Evolutionary conservation across 2,329 filamentous ascomycete species (phyloP), one percentile per base, ranked within the genome.

Genomic region (Didymella keratinophila): DNA sequence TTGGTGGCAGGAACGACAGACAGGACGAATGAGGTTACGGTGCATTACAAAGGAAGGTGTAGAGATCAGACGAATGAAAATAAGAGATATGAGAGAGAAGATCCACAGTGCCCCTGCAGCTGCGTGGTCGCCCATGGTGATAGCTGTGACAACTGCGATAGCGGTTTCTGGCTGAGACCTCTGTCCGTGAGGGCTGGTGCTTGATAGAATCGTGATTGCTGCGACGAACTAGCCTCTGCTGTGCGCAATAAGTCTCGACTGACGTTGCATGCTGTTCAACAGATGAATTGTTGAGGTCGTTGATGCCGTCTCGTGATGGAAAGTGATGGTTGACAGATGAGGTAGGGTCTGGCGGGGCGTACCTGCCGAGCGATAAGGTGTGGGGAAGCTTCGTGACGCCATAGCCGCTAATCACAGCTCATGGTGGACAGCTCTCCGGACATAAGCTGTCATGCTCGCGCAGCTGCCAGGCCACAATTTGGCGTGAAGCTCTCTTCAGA

Each of bases 351-450:
- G 50, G 27, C 4, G 27, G 4, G 27, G 27, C 27, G 27, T 4
- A 7, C 50, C 21, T 45, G 41, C 30, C 16, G 43, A 42, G 36
- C 30, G 50, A 54, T 41, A 53, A 50, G 50, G 8, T 39, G 44
- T 54, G 56, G 50, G 21, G 50, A 51, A 28, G 14, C 34, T 34
- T 20, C 16, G 56, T 58, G 50, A 58, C 56, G 56, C 39, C 45
- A 54, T 50, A 39, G 43, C 41, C 46, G n/a, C 44, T 52, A 49
- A 39, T 14, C 25, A 48, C 11, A 36, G 32, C 52, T 46, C 50
- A 44, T 32, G 30, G 30, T 32, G 30, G 9, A 28, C 52, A 56
- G 41, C 53, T 39, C 18, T 30, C 34, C 50, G 41, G 56, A 50
- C 41, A 54, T 54, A 36, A 54, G 50, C 56, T 51, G 50, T 58